Conservation (phyloP, 345 rosid genomes). For the Pistacia integerrima region DNA sequence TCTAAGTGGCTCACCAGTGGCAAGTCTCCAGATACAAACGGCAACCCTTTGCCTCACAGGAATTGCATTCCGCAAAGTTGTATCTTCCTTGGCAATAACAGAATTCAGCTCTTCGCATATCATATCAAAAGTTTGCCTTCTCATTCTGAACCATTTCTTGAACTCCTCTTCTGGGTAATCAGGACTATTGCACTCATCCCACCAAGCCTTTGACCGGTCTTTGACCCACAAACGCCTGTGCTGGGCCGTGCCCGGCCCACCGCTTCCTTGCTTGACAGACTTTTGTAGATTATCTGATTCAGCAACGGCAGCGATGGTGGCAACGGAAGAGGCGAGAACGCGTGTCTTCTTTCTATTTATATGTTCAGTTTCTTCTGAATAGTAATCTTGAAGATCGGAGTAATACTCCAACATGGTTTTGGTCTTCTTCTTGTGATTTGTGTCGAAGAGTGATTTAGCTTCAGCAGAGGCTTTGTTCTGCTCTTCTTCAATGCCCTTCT, state of each 20-base stretch:
- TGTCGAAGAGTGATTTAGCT: slow-evolving; percentile 47
- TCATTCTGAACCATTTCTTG: slow-evolving; percentile 82
- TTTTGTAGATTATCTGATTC: slow-evolving; percentile 22
- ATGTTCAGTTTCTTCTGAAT: slow-evolving; percentile 45
- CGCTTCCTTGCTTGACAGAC: slow-evolving; percentile 20
- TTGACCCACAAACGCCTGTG: slow-evolving; percentile 88
- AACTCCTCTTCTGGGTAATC: slow-evolving; percentile 86
- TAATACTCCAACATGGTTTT: slow-evolving; percentile 40
- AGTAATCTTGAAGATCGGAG: slow-evolving; percentile 34
- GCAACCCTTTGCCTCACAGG: slow-evolving; percentile 95
- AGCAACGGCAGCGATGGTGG: slow-evolving; percentile 27
- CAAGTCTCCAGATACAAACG: slow-evolving; percentile 88
- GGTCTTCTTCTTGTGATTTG: slow-evolving; percentile 34
- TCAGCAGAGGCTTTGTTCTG: slow-evolving; percentile 37
- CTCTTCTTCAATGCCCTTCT: slow-evolving; percentile 46
- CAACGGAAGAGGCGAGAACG: slow-evolving; percentile 40
- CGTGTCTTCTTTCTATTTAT: slow-evolving; percentile 57
- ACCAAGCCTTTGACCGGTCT: slow-evolving; percentile 84
- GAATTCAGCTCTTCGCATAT: slow-evolving; percentile 85
- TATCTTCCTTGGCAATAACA: slow-evolving; percentile 84
- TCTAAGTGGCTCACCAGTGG: slow-evolving; percentile 76
- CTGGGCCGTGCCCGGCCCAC: slow-evolving; percentile 45
- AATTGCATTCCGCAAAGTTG: slow-evolving; percentile 79
- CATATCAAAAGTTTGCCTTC: slow-evolving; percentile 68
- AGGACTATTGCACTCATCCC: slow-evolving; percentile 81